phyloP scores from a whole-genome alignment of 805 yeast genomes.

The Ogataea pini region DNA sequence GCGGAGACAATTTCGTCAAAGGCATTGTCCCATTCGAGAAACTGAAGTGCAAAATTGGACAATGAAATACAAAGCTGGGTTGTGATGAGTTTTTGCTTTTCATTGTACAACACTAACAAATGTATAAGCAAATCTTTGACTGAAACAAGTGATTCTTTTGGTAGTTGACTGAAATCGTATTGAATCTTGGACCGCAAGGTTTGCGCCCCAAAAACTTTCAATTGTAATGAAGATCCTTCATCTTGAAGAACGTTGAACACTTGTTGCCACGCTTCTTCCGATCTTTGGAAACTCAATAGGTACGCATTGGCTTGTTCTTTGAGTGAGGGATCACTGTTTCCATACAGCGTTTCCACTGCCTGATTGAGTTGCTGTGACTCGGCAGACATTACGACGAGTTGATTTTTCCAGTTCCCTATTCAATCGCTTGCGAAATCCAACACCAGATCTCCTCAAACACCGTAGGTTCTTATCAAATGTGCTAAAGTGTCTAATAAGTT shows the following conservation, averaged over 20 bases:
- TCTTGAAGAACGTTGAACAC: slow-evolving; percentile 55
- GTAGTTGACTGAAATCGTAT: slow-evolving; percentile 81
- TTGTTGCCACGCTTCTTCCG: slow-evolving; percentile 76
- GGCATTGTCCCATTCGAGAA: slow-evolving; percentile 69
- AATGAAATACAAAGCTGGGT: slow-evolving; percentile 82
- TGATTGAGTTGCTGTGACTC: slow-evolving; percentile 35
- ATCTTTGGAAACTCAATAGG: slow-evolving; percentile 81
- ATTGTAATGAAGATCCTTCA: slow-evolving; percentile 43
- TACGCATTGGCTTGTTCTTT: slow-evolving; percentile 52
- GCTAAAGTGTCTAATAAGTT: too few relatives aligned
- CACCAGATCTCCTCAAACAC: neutral
- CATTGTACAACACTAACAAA: slow-evolving; percentile 52
- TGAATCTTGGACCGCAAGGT: slow-evolving; percentile 83
- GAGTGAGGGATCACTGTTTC: slow-evolving; percentile 34
- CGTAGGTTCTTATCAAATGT: neutral
- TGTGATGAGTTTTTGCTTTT: slow-evolving; percentile 57
- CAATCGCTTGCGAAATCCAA: neutral
- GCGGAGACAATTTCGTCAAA: slow-evolving; percentile 61
- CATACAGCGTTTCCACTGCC: slow-evolving; percentile 49
- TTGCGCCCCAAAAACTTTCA: slow-evolving; percentile 85
- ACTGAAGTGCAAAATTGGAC: slow-evolving; percentile 81
- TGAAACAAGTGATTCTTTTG: slow-evolving; percentile 52
- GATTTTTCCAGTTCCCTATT: neutral
- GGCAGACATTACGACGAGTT: neutral
- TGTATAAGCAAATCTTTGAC: slow-evolving; percentile 68